Evolutionary conservation across 352 stramenopile species (phyloP).

Genomic region (Globisporangium uncinulatum): DNA sequence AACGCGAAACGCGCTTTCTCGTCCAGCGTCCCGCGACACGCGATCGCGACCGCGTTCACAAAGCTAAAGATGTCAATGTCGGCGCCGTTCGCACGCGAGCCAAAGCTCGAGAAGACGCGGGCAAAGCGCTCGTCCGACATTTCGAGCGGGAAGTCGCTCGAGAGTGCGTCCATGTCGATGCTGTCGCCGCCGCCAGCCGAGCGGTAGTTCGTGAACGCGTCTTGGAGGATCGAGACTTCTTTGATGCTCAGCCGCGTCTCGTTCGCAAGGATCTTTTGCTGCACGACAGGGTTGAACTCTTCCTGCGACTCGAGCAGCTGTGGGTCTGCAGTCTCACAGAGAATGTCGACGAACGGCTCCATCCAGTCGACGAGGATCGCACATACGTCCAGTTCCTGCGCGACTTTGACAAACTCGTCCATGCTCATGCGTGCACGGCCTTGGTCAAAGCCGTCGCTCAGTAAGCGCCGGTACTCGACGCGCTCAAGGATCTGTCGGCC

Average conservation of each 20-base stretch:
- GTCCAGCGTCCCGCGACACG: constrained; percentile 59
- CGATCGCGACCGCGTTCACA: constrained; percentile 72
- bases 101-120: constrained; percentile 77
- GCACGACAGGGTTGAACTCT: constrained; percentile 84
- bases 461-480: constrained; percentile 59
- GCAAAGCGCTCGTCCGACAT: constrained; percentile 79
- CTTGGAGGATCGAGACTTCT: constrained; percentile 73
- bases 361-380: constrained; percentile 80
- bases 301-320: constrained; percentile 81
- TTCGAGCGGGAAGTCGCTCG: constrained; percentile 74
- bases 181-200: constrained; percentile 54
- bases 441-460: constrained; percentile 81
- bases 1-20: constrained; percentile 81
- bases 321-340: constrained; percentile 76
- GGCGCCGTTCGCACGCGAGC: constrained; percentile 61
- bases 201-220: constrained; percentile 84
- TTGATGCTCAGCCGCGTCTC: constrained; percentile 78
- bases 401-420: constrained; percentile 68
- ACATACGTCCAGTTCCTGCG: constrained; percentile 43
- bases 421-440: constrained; percentile 65
- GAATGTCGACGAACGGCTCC: constrained; percentile 76
- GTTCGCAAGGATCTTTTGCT: constrained; percentile 84
- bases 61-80: constrained; percentile 88
- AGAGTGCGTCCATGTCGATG: constrained; percentile 75
- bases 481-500: constrained; percentile 72